phyloP scores from a whole-genome alignment of 768 basidiomycete genomes.

The Cystobasidium ongulense region DNA sequence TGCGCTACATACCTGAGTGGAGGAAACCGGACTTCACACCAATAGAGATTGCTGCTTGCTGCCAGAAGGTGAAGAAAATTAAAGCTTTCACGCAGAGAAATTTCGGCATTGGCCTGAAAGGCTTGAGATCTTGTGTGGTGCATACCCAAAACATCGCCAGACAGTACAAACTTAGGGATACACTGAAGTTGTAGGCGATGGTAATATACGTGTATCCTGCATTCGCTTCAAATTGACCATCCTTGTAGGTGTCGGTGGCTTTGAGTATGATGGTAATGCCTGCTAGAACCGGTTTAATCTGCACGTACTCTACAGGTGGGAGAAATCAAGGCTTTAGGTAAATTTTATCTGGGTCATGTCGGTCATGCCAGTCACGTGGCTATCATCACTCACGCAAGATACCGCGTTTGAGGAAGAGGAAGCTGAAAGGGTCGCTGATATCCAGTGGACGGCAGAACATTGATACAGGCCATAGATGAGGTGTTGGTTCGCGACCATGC shows the following conservation, averaged over 20 bases:
- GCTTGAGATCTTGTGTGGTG: conserved; percentile 76
- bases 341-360: background rate
- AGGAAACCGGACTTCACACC: conserved; percentile 76
- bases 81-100: conserved; percentile 98
- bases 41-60: conserved; percentile 72
- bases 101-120: conserved; percentile 87
- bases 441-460: conserved; percentile 81
- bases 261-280: conserved; percentile 77
- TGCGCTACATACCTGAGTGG: conserved; percentile 49
- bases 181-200: conserved; percentile 50
- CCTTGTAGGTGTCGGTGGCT: conserved; percentile 56
- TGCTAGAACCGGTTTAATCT: conserved; percentile 86
- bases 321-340: background rate
- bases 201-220: conserved; percentile 41
- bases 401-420: conserved; percentile 86
- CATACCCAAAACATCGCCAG: conserved; percentile 96
- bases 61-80: conserved; percentile 98
- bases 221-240: conserved; percentile 29
- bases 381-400: conserved; percentile 63
- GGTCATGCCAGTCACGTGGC: background rate
- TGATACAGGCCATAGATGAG: conserved; percentile 73
- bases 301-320: conserved; percentile 74
- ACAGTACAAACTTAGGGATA: conserved; percentile 74
- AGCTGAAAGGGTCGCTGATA: conserved; percentile 86
- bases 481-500: conserved; percentile 81